phyloP scores from a whole-genome alignment of 2,329 filamentous ascomycete genomes.

The Botrytis galanthina region DNA sequence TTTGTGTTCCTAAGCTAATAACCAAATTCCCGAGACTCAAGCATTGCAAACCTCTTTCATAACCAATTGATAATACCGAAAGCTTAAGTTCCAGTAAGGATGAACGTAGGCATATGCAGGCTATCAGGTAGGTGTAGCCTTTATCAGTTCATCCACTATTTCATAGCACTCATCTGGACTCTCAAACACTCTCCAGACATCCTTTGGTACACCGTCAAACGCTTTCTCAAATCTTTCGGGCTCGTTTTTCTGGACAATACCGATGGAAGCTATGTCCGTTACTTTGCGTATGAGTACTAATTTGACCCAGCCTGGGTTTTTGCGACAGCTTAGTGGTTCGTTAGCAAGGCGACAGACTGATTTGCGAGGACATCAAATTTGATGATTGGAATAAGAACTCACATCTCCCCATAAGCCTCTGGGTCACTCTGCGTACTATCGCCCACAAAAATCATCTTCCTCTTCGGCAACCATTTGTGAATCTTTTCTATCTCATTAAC shows the following conservation, averaged over 20 bases:
- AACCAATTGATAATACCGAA: not conserved
- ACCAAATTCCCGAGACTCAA: not conserved
- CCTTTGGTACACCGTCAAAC: slow-evolving; percentile 69
- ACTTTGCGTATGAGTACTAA: slow-evolving; percentile 86
- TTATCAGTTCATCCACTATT: slow-evolving; percentile 39
- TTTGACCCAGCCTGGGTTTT: slow-evolving; percentile 72
- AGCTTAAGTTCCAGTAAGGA: not conserved
- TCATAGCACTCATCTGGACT: slow-evolving; percentile 64
- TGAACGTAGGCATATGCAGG: not conserved
- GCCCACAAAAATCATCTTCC: slow-evolving; percentile 80
- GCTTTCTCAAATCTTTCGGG: slow-evolving; percentile 76
- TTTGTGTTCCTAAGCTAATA: too few species aligned
- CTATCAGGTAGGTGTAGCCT: not conserved
- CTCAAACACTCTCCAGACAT: slow-evolving; percentile 80
- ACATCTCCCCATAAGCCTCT: slow-evolving; percentile 83
- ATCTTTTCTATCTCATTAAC: slow-evolving; percentile 75
- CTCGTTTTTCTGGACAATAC: slow-evolving; percentile 72
- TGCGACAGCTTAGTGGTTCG: slow-evolving; percentile 53
- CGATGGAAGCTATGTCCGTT: slow-evolving; percentile 64
- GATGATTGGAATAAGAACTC: slow-evolving; percentile 38
- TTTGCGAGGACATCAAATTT: not conserved
- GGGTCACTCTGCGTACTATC: slow-evolving; percentile 92
- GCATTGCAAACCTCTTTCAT: not conserved
- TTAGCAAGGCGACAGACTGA: slow-evolving; percentile 10
- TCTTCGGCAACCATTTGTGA: slow-evolving; percentile 71